Percentiles rank a stretch among this genome's conserved stretches.
Conservation (phyloP, 2,329 filamentous ascomycete species). For the Hymenoscyphus linearis region DNA sequence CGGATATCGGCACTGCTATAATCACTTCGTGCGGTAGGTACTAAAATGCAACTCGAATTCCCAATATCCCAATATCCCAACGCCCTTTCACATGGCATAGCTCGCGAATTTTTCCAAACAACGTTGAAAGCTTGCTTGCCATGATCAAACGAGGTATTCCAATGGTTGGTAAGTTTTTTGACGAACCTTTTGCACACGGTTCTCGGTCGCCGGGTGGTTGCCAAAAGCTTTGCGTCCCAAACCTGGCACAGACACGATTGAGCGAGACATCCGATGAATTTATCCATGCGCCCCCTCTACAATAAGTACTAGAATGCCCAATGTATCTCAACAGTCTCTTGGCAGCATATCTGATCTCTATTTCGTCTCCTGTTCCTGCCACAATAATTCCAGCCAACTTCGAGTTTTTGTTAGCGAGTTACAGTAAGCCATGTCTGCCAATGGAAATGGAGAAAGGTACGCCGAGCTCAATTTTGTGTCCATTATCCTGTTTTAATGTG, state of each 20-base stretch:
- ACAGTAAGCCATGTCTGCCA: neutral
- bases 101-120: neutral
- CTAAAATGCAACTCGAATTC: too few species aligned
- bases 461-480: neutral
- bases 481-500: too few species aligned
- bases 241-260: neutral
- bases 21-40: neutral
- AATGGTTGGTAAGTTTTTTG: neutral
- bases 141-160: neutral
- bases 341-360: neutral
- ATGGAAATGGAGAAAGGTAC: neutral
- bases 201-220: neutral
- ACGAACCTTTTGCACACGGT: neutral
- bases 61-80: neutral
- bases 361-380: neutral
- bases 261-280: neutral
- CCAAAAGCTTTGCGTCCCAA: neutral
- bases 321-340: neutral
- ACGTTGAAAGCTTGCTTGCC: neutral
- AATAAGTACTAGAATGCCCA: neutral
- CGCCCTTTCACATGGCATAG: neutral
- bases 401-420: neutral
- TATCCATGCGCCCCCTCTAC: neutral
- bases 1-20: too few species aligned
- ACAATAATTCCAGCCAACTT: neutral